Base-by-base conservation (phyloP, 2,329 filamentous ascomycete species). In the Coccinonectria pachysandricola region DNA sequence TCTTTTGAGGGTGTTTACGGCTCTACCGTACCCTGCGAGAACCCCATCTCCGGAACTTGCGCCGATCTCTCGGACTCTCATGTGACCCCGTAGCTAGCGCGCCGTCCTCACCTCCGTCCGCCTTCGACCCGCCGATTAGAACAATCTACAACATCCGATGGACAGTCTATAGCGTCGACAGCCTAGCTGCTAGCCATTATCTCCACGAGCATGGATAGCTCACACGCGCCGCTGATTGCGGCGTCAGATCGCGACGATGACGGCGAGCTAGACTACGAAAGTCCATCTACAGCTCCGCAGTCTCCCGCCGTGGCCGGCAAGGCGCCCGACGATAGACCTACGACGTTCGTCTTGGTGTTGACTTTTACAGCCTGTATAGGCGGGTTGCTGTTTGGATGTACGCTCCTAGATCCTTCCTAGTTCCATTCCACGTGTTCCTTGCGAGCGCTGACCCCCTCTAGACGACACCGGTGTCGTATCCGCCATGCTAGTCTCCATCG, bases 401-500 rank as follows among this genome's bases (percentile, higher is more conserved):
- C 42, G 71, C 57, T n/a, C n/a, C n/a, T n/a, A n/a, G n/a, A n/a
- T n/a, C n/a, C n/a, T n/a, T n/a, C n/a, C n/a, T n/a, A n/a, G n/a
- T n/a, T n/a, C n/a, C n/a, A n/a, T n/a, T n/a, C n/a, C n/a, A n/a
- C n/a, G n/a, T n/a, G n/a, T n/a, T n/a, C n/a, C n/a, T n/a, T n/a
- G n/a, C n/a, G n/a, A n/a, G n/a, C n/a, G n/a, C n/a, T n/a, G 18
- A 27, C 23, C 23, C 7, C 18, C 11, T 21, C 24, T 31, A 76
- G 71, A 77, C 45, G 74, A 78, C 45, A 79, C 74, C 0, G 74
- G 76, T 24, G 76, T 80, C 10, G 78, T 81, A 30, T 79, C 75
- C 16, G 71, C 75, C 3, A 79, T 74, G 1, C 61, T 81, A 18
- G 70, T 81, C 23, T 76, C 74, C 3, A 67, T 80, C 37, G 68